Percentiles rank a stretch among this genome's conserved stretches.
Conservation (phyloP, 1,284 basidiomycete species). For the Heterobasidion irregulare region DNA sequence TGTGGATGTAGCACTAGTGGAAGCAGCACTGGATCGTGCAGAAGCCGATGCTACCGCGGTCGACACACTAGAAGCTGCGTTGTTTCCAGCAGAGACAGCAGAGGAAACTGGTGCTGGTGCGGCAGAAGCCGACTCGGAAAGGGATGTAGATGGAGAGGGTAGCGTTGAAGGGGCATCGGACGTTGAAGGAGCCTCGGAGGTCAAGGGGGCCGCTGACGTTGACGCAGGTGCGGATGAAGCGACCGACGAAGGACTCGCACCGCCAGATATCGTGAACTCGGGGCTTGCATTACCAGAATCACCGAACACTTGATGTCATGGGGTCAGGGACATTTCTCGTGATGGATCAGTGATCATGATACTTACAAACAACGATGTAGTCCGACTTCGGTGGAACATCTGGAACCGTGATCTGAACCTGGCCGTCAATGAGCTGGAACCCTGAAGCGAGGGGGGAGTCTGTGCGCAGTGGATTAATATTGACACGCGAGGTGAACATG, state of each 20-base stretch:
- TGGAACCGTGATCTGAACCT: conserved; percentile 48
- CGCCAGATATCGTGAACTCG: conserved; percentile 28
- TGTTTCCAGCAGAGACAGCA: not conserved
- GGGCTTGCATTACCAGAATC: conserved; percentile 37
- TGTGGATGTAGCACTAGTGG: not conserved
- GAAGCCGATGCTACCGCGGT: not conserved
- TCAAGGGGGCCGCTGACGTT: not conserved
- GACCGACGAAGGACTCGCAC: conserved; percentile 7
- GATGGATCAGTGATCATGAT: not conserved
- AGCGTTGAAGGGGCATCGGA: not conserved
- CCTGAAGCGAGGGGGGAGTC: conserved; percentile 42
- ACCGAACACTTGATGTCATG: conserved; percentile 26
- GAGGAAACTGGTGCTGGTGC: not conserved
- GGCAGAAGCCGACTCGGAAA: not conserved
- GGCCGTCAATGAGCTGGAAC: conserved; percentile 43
- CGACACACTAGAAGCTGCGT: not conserved
- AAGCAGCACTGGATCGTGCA: not conserved
- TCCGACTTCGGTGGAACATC: conserved; percentile 30
- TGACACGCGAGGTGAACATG: not conserved
- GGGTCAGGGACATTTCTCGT: not conserved
- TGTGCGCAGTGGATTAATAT: conserved; percentile 1
- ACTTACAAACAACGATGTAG: conserved; percentile 43
- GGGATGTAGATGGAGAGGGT: not conserved
- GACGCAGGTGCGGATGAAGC: not conserved
- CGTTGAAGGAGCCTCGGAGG: not conserved